Evolutionary conservation across 2,329 filamentous ascomycete species (phyloP), one percentile per base, ranked within the genome.

Genomic region (Pezicula carpinea): DNA sequence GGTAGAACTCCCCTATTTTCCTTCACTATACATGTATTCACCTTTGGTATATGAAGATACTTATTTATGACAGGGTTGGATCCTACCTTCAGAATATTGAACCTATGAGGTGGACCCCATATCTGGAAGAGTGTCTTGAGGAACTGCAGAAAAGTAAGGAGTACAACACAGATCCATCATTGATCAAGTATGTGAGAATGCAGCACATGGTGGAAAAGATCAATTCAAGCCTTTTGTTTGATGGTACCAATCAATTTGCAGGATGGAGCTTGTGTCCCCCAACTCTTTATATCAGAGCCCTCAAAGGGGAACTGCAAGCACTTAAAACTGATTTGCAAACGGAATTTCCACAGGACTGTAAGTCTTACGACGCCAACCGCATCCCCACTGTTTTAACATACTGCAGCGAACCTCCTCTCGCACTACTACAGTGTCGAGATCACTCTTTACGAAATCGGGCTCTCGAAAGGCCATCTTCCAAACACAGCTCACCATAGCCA

Each of bases 401-500:
- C 41, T n/a, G 5, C n/a, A 52, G 50, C 41, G 4, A 18, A 7
- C 17, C 18, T 57, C n/a, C 33, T 46, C 4, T 34, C 52, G 29
- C 36, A 33, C 7, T 53, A 47, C 31, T 42, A 48, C 10, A 33
- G 33, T 21, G 14, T 39, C 11, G 46, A 52, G 31, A 21, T 44
- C 15, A 34, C 42, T 1, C 26, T 55, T 1, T 54, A 54, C 29
- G 53, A 56, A 36, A 48, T 50, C 17, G 51, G 51, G 10, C 48
- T 55, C 2, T 51, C 51, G 3, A 52, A 52, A 41, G 43, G 47
- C 3, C 33, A 47, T 6, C 5, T 17, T 2, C 10, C 53, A 5
- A 18, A 42, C 2, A 21, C 39, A 7, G 47, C 48, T 18, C 35
- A 18, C 7, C 19, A 18, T 19, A 43, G 26, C 6, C 46, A 51